These are phyloP conservation scores for Rhodotorula graminis DNA, from an alignment of 768 basidiomycete genomes.

Conservation along the genomic window DNA sequence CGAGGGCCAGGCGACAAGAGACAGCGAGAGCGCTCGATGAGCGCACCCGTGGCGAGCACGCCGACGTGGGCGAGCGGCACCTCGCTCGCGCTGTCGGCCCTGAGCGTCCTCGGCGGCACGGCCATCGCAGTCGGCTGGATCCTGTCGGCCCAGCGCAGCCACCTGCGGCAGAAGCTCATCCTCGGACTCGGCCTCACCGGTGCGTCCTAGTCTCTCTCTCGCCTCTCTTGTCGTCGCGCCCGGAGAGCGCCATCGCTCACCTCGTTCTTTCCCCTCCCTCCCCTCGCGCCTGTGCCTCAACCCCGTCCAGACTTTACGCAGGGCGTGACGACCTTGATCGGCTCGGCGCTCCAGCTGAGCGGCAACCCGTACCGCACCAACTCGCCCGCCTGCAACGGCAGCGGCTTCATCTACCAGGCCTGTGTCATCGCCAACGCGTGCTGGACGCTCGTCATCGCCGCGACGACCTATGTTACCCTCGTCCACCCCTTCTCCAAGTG, in stretches of 20 bases:
- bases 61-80: neutral
- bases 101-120: conserved; percentile 1
- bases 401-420: conserved; percentile 23
- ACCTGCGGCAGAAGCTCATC: conserved; percentile 19
- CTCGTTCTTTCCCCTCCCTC: neutral
- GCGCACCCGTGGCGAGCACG: neutral
- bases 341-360: neutral
- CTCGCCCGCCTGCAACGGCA: neutral
- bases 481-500: conserved; percentile 16
- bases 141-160: neutral
- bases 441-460: conserved; percentile 28
- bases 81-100: neutral
- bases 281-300: too few relatives aligned
- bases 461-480: conserved; percentile 21
- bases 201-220: neutral
- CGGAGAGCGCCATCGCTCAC: neutral
- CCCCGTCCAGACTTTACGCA: conserved; percentile 11
- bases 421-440: conserved; percentile 22
- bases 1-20: too few relatives aligned
- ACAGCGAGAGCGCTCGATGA: too few relatives aligned
- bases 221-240: neutral
- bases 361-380: neutral
- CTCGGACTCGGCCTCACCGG: conserved; percentile 12
- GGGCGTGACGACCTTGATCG: conserved; percentile 3
- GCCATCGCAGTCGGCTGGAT: conserved; percentile 4